Conservation (phyloP, 2,329 filamentous ascomycete genomes). For the Colletotrichum sp. region DNA sequence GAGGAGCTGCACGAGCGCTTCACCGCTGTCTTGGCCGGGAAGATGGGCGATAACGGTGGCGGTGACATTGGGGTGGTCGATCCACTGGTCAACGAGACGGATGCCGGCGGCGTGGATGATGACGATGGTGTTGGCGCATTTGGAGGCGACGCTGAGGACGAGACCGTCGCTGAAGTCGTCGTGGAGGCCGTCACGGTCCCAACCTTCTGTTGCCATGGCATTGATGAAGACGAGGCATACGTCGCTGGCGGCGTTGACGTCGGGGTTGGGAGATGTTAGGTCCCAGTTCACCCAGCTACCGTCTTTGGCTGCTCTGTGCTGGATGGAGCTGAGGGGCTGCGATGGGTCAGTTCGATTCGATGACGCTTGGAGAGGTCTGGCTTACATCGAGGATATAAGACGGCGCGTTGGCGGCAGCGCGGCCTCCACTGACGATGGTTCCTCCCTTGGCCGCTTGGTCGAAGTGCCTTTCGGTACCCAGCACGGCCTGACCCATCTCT, state of each 20-base stretch:
- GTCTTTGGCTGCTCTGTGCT: conserved; percentile 56
- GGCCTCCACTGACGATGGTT: conserved; percentile 56
- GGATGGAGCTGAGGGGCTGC: conserved; percentile 62
- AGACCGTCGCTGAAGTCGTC: conserved; percentile 70
- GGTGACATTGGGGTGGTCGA: conserved; percentile 68
- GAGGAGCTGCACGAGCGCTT: conserved; percentile 58
- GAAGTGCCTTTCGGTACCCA: conserved; percentile 48
- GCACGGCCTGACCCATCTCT: conserved; percentile 48
- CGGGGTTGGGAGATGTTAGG: conserved; percentile 51
- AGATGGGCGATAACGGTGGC: conserved; percentile 69
- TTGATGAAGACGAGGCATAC: conserved; percentile 74
- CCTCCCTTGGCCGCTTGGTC: conserved; percentile 56
- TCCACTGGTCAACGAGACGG: conserved; percentile 64
- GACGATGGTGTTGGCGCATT: conserved; percentile 68
- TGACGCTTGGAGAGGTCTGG: too few species aligned
- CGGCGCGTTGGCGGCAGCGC: conserved; percentile 56
- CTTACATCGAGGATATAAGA: conserved; percentile 48
- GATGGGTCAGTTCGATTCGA: background rate
- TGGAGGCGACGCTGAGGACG: conserved; percentile 59
- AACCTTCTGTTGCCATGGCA: conserved; percentile 75
- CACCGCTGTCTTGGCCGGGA: conserved; percentile 67
- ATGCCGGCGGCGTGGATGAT: conserved; percentile 67
- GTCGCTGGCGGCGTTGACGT: conserved; percentile 55
- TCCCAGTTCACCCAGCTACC: conserved; percentile 67
- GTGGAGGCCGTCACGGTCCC: conserved; percentile 63